A percentile compares a stretch with the other conserved stretches of the same genome.
These are phyloP conservation scores for Croton setiger DNA, from an alignment of 441 rosid species.

Conservation along the genomic window DNA sequence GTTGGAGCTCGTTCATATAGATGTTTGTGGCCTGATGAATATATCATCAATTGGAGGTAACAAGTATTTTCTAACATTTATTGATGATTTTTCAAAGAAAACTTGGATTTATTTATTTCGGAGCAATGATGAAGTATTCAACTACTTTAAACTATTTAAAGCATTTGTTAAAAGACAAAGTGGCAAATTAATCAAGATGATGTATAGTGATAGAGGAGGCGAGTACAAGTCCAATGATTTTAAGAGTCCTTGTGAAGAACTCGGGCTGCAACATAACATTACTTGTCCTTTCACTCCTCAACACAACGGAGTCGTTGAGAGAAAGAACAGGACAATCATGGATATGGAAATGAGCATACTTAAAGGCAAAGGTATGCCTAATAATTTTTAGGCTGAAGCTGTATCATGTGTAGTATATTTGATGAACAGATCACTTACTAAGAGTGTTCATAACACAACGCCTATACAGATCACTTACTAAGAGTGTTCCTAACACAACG, in stretches of 20 bases:
- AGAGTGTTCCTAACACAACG: too few relatives aligned
- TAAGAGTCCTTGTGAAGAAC: neutral
- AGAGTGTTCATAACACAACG: neutral
- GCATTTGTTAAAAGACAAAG: neutral
- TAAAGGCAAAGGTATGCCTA: slow-evolving; percentile 6
- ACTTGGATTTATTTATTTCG: too few relatives aligned
- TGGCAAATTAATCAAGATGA: neutral
- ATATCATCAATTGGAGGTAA: neutral
- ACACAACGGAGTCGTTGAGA: neutral
- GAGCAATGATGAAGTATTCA: too few relatives aligned
- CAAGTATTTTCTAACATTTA: too few relatives aligned
- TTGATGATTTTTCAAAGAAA: too few relatives aligned
- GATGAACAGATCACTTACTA: neutral
- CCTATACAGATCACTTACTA: too few relatives aligned
- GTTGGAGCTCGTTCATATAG: neutral
- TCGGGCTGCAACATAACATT: neutral
- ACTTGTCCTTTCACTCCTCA: neutral
- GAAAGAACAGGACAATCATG: neutral
- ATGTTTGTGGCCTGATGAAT: neutral
- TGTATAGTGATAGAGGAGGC: neutral
- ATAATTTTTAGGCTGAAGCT: slow-evolving; percentile 9
- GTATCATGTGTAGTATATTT: neutral
- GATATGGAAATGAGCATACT: slow-evolving; percentile 1
- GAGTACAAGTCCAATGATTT: slow-evolving; percentile 1
- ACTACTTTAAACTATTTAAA: too few relatives aligned